Base-by-base conservation (phyloP, 306 rosid species). In the Argentina anserina region DNA sequence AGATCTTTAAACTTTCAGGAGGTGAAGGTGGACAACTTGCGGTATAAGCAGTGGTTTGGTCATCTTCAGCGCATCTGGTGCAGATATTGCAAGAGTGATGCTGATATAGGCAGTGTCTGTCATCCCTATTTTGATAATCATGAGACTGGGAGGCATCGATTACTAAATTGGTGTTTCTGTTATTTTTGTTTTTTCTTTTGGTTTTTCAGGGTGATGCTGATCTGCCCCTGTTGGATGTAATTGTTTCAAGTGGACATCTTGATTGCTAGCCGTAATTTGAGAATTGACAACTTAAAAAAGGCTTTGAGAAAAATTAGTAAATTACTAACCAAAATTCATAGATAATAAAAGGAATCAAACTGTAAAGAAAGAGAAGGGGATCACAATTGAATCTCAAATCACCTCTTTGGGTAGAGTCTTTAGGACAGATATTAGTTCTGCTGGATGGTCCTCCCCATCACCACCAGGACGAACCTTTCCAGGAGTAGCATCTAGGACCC, bases 361-460 rank as follows among this genome's bases (percentile, higher is more conserved):
- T 2, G 14, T 9, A 55, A 13, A 49, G 21, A 69, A 46, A 69
- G 66, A 58, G 66, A 67, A 39, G 46, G 58, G 67, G 36, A 79
- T 29, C 75, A 70, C 53, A 77, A 55, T 61, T 26, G 66, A 67
- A 13, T 72, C 40, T 39, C 52, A 41, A 67, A 36, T 70, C 71
- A 94, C 98, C 93, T 91, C 97, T 71, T 86, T 82, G 28, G 90
- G 96, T 72, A 94, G 82, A 56, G 84, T 81, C 66, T 74, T 89
- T 42, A 91, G 81, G 41, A 94, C 85, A 52, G 95, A 88, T 85
- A 94, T 91, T 73, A 94, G 86, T 78, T 89, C 92, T 75, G 80
- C 92, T 31, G 97, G 98, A 86, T 91, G 98, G 80, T 91, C 98
- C 49, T 94, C 98, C 80, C 98, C 98, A 75, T 89, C 88, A 78